A percentile compares a stretch with the other conserved stretches of the same genome.
Evolutionary conservation across 1,139 yeast species (phyloP).

Genomic region (Pichia cactophila): DNA sequence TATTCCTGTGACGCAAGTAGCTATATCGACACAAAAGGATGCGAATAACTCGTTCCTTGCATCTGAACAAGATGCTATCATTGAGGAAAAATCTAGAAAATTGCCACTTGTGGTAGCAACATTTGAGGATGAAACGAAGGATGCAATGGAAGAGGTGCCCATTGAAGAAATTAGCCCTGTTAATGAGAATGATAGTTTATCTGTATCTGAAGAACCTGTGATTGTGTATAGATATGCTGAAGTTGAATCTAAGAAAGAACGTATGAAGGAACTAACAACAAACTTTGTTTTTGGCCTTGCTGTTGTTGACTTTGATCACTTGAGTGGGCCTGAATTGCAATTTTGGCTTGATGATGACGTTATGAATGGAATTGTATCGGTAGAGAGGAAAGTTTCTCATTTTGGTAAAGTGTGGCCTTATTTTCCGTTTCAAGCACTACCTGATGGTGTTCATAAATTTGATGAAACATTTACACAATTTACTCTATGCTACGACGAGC

Average conservation of each 20-base stretch:
- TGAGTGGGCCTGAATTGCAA: slow-evolving; percentile 91
- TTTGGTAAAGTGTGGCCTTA: slow-evolving; percentile 64
- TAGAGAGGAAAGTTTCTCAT: slow-evolving; percentile 3
- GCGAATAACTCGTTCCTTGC: not conserved
- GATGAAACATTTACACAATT: slow-evolving; percentile 93
- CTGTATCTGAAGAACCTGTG: not conserved
- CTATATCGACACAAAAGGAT: not conserved
- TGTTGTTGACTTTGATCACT: slow-evolving; percentile 88
- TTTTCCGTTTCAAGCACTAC: slow-evolving; percentile 87
- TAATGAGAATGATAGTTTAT: not conserved
- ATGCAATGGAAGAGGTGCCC: not conserved
- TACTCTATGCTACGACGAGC: slow-evolving; percentile 70
- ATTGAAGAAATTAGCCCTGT: not conserved
- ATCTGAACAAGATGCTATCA: not conserved
- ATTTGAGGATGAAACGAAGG: not conserved
- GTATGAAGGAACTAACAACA: slow-evolving; percentile 3
- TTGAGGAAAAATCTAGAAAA: not conserved
- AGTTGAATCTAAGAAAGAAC: not conserved
- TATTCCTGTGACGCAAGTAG: not conserved
- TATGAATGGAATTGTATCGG: slow-evolving; percentile 17
- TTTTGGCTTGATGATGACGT: slow-evolving; percentile 75
- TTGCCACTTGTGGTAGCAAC: not conserved
- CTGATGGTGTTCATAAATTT: slow-evolving; percentile 89
- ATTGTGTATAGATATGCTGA: slow-evolving; percentile 9
- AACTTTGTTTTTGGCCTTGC: slow-evolving; percentile 66